Conservation (phyloP, 164 flowering plant genomes). For the Annona squamosa region DNA sequence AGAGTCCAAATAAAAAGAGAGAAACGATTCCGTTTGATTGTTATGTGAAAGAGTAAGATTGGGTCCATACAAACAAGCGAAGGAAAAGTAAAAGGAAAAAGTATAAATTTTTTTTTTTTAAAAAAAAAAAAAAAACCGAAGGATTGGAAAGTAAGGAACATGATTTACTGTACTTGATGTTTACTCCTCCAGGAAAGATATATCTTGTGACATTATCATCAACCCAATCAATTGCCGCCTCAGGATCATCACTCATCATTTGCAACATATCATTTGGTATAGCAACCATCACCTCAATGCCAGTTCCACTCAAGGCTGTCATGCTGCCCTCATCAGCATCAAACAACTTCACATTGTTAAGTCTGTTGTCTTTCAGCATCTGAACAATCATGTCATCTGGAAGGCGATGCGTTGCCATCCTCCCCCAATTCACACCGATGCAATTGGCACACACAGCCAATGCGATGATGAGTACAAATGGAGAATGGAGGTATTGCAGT, state of each 20-base stretch:
- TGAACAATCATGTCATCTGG: slow-evolving; percentile 62
- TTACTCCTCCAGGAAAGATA: slow-evolving; percentile 55
- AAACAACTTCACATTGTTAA: slow-evolving; percentile 72
- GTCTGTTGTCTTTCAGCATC: slow-evolving; percentile 66
- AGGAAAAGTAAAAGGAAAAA: neutral
- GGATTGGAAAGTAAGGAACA: neutral
- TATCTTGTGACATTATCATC: slow-evolving; percentile 64
- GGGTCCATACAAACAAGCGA: neutral
- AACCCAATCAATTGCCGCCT: slow-evolving; percentile 65
- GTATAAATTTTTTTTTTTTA: neutral
- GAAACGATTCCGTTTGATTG: neutral
- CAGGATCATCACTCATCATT: slow-evolving; percentile 35
- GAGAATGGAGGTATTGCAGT: neutral
- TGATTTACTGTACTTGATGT: slow-evolving; percentile 57
- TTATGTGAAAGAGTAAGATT: neutral
- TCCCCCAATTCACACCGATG: slow-evolving; percentile 89
- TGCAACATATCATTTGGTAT: slow-evolving; percentile 75
- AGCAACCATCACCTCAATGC: slow-evolving; percentile 77
- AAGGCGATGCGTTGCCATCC: slow-evolving; percentile 59
- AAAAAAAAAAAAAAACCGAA: neutral
- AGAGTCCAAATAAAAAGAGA: neutral
- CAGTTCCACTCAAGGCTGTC: slow-evolving; percentile 54
- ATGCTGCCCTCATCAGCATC: slow-evolving; percentile 64
- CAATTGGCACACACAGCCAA: slow-evolving; percentile 18
- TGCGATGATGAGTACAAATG: slow-evolving; percentile 16